Evolutionary conservation across 2,329 filamentous ascomycete species (phyloP), one percentile per base, ranked within the genome.

Genomic region (Aureobasidium sp.): DNA sequence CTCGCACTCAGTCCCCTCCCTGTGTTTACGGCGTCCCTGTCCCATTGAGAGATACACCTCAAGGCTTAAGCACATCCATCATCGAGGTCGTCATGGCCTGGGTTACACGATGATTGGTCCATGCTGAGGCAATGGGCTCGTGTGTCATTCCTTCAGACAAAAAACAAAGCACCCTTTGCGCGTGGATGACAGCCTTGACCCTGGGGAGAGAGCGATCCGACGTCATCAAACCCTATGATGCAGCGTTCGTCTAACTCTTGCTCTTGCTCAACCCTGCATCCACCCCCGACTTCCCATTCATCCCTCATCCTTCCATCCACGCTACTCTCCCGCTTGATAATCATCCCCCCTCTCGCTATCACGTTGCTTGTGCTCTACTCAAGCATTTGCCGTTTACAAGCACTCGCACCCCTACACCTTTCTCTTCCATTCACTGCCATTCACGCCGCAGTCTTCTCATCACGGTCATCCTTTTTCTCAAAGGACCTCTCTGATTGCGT

Each of bases 221-320:
- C 56, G 56, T 59, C 56, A 59, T 59, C 41, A 39, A 36, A 59
- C 27, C 55, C 56, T 59, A 59, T 59, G 56, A 59, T 59, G 56
- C 44, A 39, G 44, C 47, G 43, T 36, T 59, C 43, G 55, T 59
- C 57, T 61, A 51, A 52, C 36, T 56, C 52, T 56, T 56, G 52
- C 52, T 56, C 52, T n/a, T 50, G 47, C 47, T 50, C 52, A 43
- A 52, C 24, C 36, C 57, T 61, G 57, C 34, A 37, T 46, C 50
- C 47, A 32, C 59, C 17, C 20, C 39, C 59, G 29, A 37, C 36
- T 32, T 61, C 59, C 48, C 47, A 61, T 53, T 37, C 41, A 53
- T 32, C 36, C 50, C 59, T 52, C 59, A 46, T 47, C 59, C 32
- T 61, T 15, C 39, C 48, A 29, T 34, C 43, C 55, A 47, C 43